Conservation (phyloP, 441 rosid genomes). For the Arabidopsis lyrata region DNA sequence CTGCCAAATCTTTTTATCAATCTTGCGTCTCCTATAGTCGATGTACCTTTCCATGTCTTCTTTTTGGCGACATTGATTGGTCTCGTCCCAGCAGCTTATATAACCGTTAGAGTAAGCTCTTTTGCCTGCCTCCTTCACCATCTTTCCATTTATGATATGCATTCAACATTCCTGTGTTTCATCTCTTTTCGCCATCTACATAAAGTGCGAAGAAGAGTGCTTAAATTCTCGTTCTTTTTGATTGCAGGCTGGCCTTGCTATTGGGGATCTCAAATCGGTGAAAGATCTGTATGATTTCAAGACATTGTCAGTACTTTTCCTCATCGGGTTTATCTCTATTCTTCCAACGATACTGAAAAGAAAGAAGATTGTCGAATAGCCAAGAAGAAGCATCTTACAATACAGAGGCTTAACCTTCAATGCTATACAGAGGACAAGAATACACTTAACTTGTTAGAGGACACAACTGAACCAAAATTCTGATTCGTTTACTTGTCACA, state of each 20-base stretch:
- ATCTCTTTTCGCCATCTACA: too few relatives aligned
- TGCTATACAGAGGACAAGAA: conserved; percentile 23
- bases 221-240: neutral
- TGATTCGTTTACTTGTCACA: conserved; percentile 47
- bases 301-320: conserved; percentile 83
- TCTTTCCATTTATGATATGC: neutral
- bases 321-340: conserved; percentile 82
- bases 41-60: conserved; percentile 95
- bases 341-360: conserved; percentile 86
- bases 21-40: conserved; percentile 97
- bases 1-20: conserved; percentile 95
- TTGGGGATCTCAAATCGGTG: conserved; percentile 89
- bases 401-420: conserved; percentile 22
- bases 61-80: conserved; percentile 91
- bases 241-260: conserved; percentile 89
- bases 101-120: conserved; percentile 84
- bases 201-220: too few relatives aligned
- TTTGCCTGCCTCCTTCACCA: neutral
- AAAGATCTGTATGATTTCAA: conserved; percentile 91
- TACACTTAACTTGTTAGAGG: conserved; percentile 36
- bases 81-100: conserved; percentile 89
- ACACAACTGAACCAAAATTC: conserved; percentile 21
- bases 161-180: neutral
- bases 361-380: conserved; percentile 73
- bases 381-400: neutral